Conservation (phyloP, 2,329 filamentous ascomycete genomes). For the Claviceps arundinis region DNA sequence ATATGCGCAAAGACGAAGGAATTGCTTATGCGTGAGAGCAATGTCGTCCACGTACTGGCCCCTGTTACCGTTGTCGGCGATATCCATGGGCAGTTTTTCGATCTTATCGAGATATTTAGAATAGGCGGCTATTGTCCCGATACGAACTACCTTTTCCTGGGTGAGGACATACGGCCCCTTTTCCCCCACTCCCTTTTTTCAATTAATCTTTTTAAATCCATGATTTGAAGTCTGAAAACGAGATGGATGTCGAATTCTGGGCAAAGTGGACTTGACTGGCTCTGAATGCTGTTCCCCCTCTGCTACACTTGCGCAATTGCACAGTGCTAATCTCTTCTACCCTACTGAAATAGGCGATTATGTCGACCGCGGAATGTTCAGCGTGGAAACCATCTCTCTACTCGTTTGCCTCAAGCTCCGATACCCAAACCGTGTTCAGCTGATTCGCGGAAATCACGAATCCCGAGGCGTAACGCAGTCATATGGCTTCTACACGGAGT, state of each 20-base stretch:
- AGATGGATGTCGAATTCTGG: neutral
- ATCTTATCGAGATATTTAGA: constrained; percentile 97
- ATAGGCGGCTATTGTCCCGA: constrained; percentile 96
- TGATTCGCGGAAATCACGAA: constrained; percentile 97
- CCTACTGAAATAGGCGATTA: constrained; percentile 58
- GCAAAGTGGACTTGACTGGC: neutral
- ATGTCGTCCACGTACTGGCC: constrained; percentile 91
- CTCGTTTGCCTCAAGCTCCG: constrained; percentile 94
- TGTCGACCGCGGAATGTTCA: constrained; percentile 96
- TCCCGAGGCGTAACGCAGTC: constrained; percentile 95
- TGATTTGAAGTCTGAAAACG: neutral
- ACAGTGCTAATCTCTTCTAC: neutral
- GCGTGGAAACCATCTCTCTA: constrained; percentile 95
- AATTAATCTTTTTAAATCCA: too few species aligned
- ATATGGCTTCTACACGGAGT: constrained; percentile 98
- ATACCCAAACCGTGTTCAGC: constrained; percentile 88
- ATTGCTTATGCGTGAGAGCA: constrained; percentile 98
- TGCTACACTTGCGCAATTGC: neutral
- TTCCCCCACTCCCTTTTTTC: neutral
- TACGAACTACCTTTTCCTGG: constrained; percentile 95
- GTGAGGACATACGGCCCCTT: constrained; percentile 31
- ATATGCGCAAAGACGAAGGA: constrained; percentile 99
- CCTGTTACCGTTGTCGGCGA: constrained; percentile 96
- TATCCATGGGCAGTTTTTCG: constrained; percentile 98
- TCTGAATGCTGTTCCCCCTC: neutral